Evolutionary conservation across 140 eudicot genomes (phyloP).

Genomic region (Flaveria floridana): DNA sequence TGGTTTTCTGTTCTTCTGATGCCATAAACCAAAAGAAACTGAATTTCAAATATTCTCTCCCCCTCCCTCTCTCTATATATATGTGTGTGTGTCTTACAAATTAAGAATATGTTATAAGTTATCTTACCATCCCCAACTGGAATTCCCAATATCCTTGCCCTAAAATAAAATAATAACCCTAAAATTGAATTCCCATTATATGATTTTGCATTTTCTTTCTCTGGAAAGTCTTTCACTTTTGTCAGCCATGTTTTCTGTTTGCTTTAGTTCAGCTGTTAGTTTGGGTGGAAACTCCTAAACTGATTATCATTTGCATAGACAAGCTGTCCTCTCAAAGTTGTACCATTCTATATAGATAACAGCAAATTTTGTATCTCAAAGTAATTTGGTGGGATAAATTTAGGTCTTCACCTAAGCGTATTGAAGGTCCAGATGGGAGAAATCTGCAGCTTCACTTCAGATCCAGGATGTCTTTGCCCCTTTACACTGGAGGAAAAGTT

Average conservation of each 20-base stretch:
- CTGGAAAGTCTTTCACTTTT: too few relatives aligned
- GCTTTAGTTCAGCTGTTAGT: background rate
- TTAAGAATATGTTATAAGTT: background rate
- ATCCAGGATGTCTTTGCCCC: slow-evolving; percentile 74
- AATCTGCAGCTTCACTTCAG: slow-evolving; percentile 78
- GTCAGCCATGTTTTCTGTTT: background rate
- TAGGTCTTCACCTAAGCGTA: slow-evolving; percentile 80
- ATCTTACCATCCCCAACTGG: background rate
- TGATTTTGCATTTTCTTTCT: too few relatives aligned
- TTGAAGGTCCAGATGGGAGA: slow-evolving; percentile 91
- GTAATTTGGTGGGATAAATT: background rate
- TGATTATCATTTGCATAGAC: background rate
- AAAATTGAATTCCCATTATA: too few relatives aligned
- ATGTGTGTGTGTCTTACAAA: background rate
- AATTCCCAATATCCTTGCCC: background rate
- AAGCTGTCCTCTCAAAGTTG: background rate
- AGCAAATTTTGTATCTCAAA: background rate
- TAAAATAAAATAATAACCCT: background rate
- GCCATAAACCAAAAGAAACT: background rate
- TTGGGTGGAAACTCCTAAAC: background rate
- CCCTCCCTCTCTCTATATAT: too few relatives aligned
- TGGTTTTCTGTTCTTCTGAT: background rate
- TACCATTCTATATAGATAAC: background rate
- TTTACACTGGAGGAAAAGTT: slow-evolving; percentile 87
- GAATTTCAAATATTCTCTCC: background rate